Evolutionary conservation across 371 early-diverging fungal genomes (phyloP).

Genomic region (Mucor velutinosus): DNA sequence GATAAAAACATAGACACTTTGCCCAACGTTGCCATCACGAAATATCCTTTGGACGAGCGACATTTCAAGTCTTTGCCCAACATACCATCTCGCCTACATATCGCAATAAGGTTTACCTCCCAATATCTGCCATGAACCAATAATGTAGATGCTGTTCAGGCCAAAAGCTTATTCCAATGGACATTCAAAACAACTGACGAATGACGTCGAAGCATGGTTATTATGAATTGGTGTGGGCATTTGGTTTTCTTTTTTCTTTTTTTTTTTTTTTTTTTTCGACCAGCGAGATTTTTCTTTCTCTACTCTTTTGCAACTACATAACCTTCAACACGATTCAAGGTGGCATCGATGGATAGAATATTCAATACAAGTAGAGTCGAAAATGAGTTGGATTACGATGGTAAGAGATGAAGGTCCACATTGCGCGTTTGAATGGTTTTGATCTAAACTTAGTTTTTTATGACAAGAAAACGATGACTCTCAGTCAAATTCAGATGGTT

Average conservation of each 20-base stretch:
- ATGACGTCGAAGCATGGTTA: background rate
- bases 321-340: background rate
- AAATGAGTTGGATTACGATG: slow-evolving; percentile 16
- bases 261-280: background rate
- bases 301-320: background rate
- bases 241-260: background rate
- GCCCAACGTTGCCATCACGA: too few species aligned
- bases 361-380: slow-evolving; percentile 14
- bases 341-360: slow-evolving; percentile 18
- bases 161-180: background rate
- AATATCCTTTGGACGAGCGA: too few species aligned
- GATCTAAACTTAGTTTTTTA: slow-evolving; percentile 7
- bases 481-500: slow-evolving; percentile 28
- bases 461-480: slow-evolving; percentile 23
- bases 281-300: background rate
- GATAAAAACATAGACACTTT: too few species aligned
- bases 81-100: too few species aligned
- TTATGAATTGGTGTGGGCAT: background rate
- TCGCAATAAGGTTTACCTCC: too few species aligned
- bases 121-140: background rate
- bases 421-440: background rate
- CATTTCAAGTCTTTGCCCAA: too few species aligned
- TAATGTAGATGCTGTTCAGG: background rate
- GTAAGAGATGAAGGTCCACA: background rate
- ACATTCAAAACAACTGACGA: background rate